Percentiles rank a stretch among this genome's conserved stretches.
Conservation (phyloP, 768 basidiomycete genomes). For the Rhizopogon sp. region DNA sequence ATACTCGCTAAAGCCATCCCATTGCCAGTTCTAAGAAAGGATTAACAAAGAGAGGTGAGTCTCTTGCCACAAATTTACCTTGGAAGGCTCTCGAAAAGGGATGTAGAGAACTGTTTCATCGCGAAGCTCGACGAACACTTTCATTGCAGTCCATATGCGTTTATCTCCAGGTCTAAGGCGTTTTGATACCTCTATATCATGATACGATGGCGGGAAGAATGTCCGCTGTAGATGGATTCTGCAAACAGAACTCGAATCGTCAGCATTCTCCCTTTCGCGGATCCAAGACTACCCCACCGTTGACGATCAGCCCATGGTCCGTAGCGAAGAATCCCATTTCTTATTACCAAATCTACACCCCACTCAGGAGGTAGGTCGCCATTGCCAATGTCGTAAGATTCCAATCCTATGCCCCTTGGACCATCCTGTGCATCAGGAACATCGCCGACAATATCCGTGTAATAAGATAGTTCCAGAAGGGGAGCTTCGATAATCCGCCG, state of each 20-base stretch:
- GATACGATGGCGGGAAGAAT: constrained; percentile 82
- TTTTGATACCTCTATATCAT: constrained; percentile 50
- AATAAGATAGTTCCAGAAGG: constrained; percentile 77
- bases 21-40: constrained; percentile 77
- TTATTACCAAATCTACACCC: constrained; percentile 84
- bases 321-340: constrained; percentile 72
- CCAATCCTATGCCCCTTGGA: constrained; percentile 28
- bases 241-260: constrained; percentile 3
- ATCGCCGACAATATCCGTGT: constrained; percentile 76
- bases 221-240: constrained; percentile 72
- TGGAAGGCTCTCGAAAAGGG: constrained; percentile 91
- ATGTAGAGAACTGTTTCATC: constrained; percentile 74
- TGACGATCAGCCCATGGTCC: constrained; percentile 98
- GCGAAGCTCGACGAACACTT: constrained; percentile 75
- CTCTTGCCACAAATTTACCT: constrained; percentile 40
- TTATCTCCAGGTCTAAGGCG: constrained; percentile 70
- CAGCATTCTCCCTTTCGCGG: neutral
- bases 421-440: constrained; percentile 44
- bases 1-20: constrained; percentile 58
- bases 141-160: constrained; percentile 78
- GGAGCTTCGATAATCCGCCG: constrained; percentile 78
- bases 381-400: constrained; percentile 74
- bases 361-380: constrained; percentile 88
- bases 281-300: constrained; percentile 38
- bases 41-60: neutral